phyloP scores from a whole-genome alignment of 257 asterid genomes.

The Ligustrum vulgare region DNA sequence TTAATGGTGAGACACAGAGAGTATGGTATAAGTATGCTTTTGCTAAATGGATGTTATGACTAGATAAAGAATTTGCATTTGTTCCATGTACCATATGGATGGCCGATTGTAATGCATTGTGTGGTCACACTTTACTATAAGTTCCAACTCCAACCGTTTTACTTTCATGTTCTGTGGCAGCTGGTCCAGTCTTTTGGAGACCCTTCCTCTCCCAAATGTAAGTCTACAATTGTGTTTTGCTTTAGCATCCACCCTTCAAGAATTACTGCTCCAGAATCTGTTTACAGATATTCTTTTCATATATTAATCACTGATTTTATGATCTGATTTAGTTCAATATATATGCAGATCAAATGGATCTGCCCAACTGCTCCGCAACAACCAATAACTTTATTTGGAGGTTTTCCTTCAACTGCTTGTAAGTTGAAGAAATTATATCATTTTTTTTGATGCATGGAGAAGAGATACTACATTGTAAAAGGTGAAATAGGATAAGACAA shows the following conservation, averaged over 20 bases:
- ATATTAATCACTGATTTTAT: background rate
- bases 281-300: background rate
- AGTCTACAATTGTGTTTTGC: constrained; percentile 32
- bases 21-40: background rate
- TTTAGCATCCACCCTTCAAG: background rate
- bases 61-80: background rate
- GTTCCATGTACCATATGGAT: constrained; percentile 13
- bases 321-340: constrained; percentile 6
- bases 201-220: constrained; percentile 93
- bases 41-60: constrained; percentile 16
- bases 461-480: background rate
- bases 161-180: constrained; percentile 49
- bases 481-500: background rate
- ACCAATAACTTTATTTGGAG: constrained; percentile 80
- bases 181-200: constrained; percentile 83
- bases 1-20: background rate
- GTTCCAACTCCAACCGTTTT: constrained; percentile 25
- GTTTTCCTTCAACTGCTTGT: constrained; percentile 91
- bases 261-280: constrained; percentile 10
- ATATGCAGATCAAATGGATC: constrained; percentile 86
- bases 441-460: background rate
- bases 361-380: constrained; percentile 88
- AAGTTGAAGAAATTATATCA: constrained; percentile 30
- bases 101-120: constrained; percentile 5
- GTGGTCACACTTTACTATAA: background rate